Conservation (phyloP, 2,329 filamentous ascomycete species). For the Fusarium sp. region DNA sequence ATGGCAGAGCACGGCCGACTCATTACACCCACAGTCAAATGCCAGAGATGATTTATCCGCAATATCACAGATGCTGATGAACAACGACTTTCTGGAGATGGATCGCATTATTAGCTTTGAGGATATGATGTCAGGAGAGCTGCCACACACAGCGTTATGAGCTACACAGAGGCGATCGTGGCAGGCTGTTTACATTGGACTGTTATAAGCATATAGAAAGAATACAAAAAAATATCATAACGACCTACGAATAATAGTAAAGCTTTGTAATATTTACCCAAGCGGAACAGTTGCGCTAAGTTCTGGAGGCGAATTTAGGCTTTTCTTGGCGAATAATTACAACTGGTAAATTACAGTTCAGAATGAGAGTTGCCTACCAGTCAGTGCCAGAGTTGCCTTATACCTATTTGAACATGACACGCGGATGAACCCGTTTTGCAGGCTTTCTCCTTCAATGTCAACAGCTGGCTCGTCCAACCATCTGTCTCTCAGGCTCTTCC, state of each 20-base stretch:
- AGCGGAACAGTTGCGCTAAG: too few species aligned
- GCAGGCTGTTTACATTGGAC: too few species aligned
- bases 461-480: conserved; percentile 1
- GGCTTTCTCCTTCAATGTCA: neutral
- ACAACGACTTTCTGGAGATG: conserved; percentile 49
- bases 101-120: conserved; percentile 54
- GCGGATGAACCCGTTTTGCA: neutral
- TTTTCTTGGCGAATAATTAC: too few species aligned
- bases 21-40: neutral
- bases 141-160: neutral
- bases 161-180: too few species aligned
- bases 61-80: conserved; percentile 43
- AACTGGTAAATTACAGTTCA: too few species aligned
- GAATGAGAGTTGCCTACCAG: too few species aligned
- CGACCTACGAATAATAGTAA: too few species aligned
- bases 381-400: too few species aligned
- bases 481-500: neutral
- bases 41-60: conserved; percentile 39
- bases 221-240: too few species aligned
- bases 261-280: too few species aligned
- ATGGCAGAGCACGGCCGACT: conserved; percentile 21
- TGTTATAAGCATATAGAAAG: too few species aligned
- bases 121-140: conserved; percentile 45
- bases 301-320: too few species aligned
- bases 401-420: neutral